phyloP scores from a whole-genome alignment of 2,329 filamentous ascomycete species.

The Cercospora sojina region DNA sequence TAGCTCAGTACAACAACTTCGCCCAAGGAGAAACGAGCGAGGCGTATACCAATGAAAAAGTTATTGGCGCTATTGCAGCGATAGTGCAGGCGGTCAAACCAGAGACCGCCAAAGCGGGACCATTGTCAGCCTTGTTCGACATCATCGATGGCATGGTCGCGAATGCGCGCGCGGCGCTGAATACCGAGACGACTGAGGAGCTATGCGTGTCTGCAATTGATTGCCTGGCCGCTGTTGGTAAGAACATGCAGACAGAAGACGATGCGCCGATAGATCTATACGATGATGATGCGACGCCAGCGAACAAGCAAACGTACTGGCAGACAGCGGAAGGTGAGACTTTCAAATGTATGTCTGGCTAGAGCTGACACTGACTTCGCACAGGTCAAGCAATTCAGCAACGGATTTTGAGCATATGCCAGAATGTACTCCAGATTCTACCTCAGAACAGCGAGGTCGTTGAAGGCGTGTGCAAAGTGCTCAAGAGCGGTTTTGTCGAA shows the following conservation, averaged over 20 bases:
- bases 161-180: constrained; percentile 39
- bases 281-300: constrained; percentile 41
- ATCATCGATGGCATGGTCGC: constrained; percentile 65
- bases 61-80: constrained; percentile 71
- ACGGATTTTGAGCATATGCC: constrained; percentile 50
- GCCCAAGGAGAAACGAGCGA: constrained; percentile 61
- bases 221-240: constrained; percentile 69
- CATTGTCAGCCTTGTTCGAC: constrained; percentile 59
- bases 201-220: constrained; percentile 58
- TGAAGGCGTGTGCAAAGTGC: constrained; percentile 68
- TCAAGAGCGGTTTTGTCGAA: constrained; percentile 74
- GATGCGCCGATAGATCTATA: constrained; percentile 70
- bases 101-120: constrained; percentile 54
- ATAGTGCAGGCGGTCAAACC: constrained; percentile 70
- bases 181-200: constrained; percentile 45
- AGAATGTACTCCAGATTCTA: constrained; percentile 56
- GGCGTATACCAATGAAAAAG: constrained; percentile 67
- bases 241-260: constrained; percentile 66
- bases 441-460: constrained; percentile 64
- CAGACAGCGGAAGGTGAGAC: constrained; percentile 44
- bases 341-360: not conserved
- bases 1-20: constrained; percentile 69
- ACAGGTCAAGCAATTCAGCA: constrained; percentile 47
- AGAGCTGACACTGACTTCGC: not conserved
- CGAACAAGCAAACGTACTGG: constrained; percentile 49